Evolutionary conservation across 805 yeast genomes (phyloP).

Genomic region (Candida namnaoensis): DNA sequence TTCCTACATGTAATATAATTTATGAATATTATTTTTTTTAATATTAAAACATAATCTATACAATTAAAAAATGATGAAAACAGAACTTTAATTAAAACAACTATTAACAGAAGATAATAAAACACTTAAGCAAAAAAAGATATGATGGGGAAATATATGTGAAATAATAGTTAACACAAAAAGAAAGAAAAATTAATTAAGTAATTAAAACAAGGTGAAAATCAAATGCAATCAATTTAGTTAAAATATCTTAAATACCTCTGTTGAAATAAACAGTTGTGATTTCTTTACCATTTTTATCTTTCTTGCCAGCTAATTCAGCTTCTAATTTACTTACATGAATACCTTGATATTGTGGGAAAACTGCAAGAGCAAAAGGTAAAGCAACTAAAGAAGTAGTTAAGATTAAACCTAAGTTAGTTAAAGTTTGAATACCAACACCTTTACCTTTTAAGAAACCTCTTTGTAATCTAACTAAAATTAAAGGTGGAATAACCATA

Average conservation of each 20-base stretch:
- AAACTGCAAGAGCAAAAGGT: conserved; percentile 92
- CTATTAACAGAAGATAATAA: too few relatives aligned
- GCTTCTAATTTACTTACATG: conserved; percentile 54
- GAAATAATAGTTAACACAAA: too few relatives aligned
- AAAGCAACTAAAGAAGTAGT: conserved; percentile 78
- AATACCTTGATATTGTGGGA: conserved; percentile 80
- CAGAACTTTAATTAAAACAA: too few relatives aligned
- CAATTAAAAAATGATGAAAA: too few relatives aligned
- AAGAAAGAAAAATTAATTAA: too few relatives aligned
- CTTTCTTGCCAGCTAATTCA: conserved; percentile 51
- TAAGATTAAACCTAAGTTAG: conserved; percentile 82
- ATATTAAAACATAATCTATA: too few relatives aligned
- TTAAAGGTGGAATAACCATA: conserved; percentile 92
- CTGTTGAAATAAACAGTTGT: conserved; percentile 77
- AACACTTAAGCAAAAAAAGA: too few relatives aligned
- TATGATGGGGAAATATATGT: too few relatives aligned
- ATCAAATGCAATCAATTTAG: neutral
- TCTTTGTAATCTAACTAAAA: conserved; percentile 71
- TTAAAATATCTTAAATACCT: conserved; percentile 55
- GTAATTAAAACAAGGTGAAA: neutral
- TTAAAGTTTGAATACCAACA: conserved; percentile 50
- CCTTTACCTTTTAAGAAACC: conserved; percentile 62
- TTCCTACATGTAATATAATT: too few relatives aligned
- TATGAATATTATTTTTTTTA: too few relatives aligned
- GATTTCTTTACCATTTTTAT: conserved; percentile 49